Percentiles rank a stretch among this genome's conserved stretches.
Evolutionary conservation across 129 eudicot species (phyloP).

Genomic region (Mikania micrantha): DNA sequence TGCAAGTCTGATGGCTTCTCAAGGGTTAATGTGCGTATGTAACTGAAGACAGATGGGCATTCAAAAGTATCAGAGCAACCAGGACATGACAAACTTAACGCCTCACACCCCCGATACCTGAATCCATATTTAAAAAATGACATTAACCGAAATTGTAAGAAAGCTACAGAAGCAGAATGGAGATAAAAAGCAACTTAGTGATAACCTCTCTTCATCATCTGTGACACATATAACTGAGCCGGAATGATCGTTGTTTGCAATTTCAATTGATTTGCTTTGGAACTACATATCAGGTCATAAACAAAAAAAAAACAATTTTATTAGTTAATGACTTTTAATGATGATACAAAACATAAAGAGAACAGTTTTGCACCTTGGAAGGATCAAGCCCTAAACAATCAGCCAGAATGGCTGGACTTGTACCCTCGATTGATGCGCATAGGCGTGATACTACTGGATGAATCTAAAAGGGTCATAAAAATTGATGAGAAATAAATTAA

Average conservation of each 20-base stretch:
- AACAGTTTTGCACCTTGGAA: slow-evolving; percentile 60
- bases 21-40: slow-evolving; percentile 39
- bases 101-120: slow-evolving; percentile 86
- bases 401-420: slow-evolving; percentile 93
- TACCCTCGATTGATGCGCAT: slow-evolving; percentile 96
- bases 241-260: slow-evolving; percentile 51
- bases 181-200: not conserved
- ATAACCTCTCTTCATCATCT: slow-evolving; percentile 89
- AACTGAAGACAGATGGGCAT: slow-evolving; percentile 70
- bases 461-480: slow-evolving; percentile 47
- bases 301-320: not conserved
- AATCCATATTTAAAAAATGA: slow-evolving; percentile 2
- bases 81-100: slow-evolving; percentile 73
- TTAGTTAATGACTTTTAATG: not conserved
- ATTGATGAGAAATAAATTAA: slow-evolving; percentile 10
- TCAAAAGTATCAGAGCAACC: slow-evolving; percentile 72
- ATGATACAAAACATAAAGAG: not conserved
- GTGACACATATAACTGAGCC: slow-evolving; percentile 45
- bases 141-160: not conserved
- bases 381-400: slow-evolving; percentile 98
- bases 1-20: slow-evolving; percentile 43
- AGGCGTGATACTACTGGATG: slow-evolving; percentile 98
- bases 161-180: not conserved
- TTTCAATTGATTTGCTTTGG: slow-evolving; percentile 76
- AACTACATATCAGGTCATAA: slow-evolving; percentile 35